Percentiles rank a stretch among this genome's conserved stretches.
phyloP scores from a whole-genome alignment of 768 basidiomycete species.

The Xerocomellus chrysenteron region DNA sequence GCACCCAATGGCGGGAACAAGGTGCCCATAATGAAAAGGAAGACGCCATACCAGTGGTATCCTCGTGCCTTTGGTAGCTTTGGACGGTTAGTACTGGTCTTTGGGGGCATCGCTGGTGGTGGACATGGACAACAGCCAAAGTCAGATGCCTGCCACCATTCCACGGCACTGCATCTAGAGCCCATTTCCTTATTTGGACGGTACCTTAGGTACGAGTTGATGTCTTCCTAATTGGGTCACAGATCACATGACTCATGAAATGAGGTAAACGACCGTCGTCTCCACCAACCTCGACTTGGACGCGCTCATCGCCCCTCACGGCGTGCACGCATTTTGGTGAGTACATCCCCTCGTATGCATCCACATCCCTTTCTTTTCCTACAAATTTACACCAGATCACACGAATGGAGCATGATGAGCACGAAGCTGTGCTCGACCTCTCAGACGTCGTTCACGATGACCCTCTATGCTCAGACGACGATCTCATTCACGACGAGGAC shows the following conservation, averaged over 20 bases:
- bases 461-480: conserved; percentile 59
- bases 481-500: conserved; percentile 31
- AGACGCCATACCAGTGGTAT: conserved; percentile 77
- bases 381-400: conserved; percentile 5
- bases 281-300: conserved; percentile 17
- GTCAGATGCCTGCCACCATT: background rate
- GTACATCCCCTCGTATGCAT: background rate
- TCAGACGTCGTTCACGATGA: conserved; percentile 87
- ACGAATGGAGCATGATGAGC: conserved; percentile 53
- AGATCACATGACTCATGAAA: conserved; percentile 27
- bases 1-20: conserved; percentile 88
- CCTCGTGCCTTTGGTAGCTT: conserved; percentile 56
- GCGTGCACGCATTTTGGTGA: conserved; percentile 19
- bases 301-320: conserved; percentile 21
- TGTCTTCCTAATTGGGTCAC: conserved; percentile 1
- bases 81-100: conserved; percentile 47
- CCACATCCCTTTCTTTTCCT: background rate
- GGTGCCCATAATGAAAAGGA: conserved; percentile 87
- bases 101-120: conserved; percentile 32
- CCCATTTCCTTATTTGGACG: conserved; percentile 4
- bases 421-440: conserved; percentile 64
- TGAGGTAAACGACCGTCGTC: conserved; percentile 25
- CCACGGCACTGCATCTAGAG: background rate
- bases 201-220: background rate
- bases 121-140: conserved; percentile 3